Evolutionary conservation across 2,329 filamentous ascomycete genomes (phyloP), one percentile per base, ranked within the genome.

Genomic region (Corinectria fuckeliana): DNA sequence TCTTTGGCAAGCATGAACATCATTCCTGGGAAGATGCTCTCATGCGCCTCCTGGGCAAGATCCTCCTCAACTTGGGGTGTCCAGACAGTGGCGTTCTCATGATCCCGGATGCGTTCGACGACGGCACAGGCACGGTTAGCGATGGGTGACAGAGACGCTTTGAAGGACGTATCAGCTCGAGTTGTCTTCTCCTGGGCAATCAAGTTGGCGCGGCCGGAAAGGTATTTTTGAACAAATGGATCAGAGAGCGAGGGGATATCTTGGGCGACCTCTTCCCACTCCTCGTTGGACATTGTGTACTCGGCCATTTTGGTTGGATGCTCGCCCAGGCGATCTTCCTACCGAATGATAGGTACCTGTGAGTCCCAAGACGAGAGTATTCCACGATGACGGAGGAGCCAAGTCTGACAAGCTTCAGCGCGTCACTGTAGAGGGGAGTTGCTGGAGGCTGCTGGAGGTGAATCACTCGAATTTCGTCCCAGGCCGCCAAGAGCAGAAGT

Each of bases 1-100:
- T 88, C 85, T 75, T 93, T 94, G 67, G 92, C 92, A 32, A 94
- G 82, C 32, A 86, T 88, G 77, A 97, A 97, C 91, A 96, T 95
- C 90, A 97, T 96, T 10, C 93, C 93, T 0, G 92, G 92, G 72
- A 91, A 92, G 50, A 94, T 80, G 66, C 87, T 86, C 61, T 86
- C 83, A 67, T 87, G 75, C n/a, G 77, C 79, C 56, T 86, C 78
- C 63, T 85, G 83, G 3, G 89, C 88, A 3, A 92, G 79, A 42
- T 82, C 82, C 70, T 93, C 88, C 69, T 94, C 90, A 49, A 90
- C 85, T 44, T 86, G 84, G 28, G 85, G 81, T 9, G 88, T 92
- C 93, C 93, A 97, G 60, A 94, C 80, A 3, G 86, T 88, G 51
- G 83, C 80, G 69, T 88, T 86, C 78, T 98, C 94, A 69, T 91